Base-by-base conservation (phyloP, 2,329 filamentous ascomycete species). In the Phoma herbarum region DNA sequence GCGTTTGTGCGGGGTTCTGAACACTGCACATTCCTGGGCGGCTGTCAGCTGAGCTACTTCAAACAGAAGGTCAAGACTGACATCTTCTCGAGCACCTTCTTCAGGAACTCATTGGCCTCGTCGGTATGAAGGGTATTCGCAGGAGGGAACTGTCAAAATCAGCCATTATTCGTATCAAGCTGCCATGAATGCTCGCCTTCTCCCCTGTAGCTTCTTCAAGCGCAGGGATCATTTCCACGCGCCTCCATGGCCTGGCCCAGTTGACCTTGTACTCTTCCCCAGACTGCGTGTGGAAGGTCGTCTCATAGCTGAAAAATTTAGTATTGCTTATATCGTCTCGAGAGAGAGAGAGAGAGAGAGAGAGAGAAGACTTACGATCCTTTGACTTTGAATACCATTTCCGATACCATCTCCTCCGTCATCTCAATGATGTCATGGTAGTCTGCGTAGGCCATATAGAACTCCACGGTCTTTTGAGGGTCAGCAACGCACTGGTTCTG, bases 191-290 rank as follows among this genome's bases (percentile, higher is more conserved):
- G 18, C 35, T 20, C 7, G 20, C 35, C 35, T 91, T 97, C 82
- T 96, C 93, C 68, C 92, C 93, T 1, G 88, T 91, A 12, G 90
- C 90, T 80, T 94, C 88, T 82, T 98, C 95, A 0, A 99, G 86
- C 33, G 90, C 91, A 2, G 91, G 90, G 57, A 99, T 97, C 94
- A 99, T 99, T 78, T 97, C 91, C 48, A 98, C 88, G 63, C 92
- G 86, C 77, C 89, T 88, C 95, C 96, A 99, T 43, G 95, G 96
- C 60, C 87, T 89, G 77, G 93, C 90, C 96, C 95, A 99, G 86
- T 99, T 96, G 71, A 99, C 90, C 60, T 93, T 86, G 80, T 94
- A 93, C 59, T 86, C 86, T 79, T 97, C 92, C 57, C 94, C 95
- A 63, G 86, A 84, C 80, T 95, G 91, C 22, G 90, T 97, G 77